Base-by-base conservation (phyloP, 257 asterid species). In the Gynochthodes officinalis region DNA sequence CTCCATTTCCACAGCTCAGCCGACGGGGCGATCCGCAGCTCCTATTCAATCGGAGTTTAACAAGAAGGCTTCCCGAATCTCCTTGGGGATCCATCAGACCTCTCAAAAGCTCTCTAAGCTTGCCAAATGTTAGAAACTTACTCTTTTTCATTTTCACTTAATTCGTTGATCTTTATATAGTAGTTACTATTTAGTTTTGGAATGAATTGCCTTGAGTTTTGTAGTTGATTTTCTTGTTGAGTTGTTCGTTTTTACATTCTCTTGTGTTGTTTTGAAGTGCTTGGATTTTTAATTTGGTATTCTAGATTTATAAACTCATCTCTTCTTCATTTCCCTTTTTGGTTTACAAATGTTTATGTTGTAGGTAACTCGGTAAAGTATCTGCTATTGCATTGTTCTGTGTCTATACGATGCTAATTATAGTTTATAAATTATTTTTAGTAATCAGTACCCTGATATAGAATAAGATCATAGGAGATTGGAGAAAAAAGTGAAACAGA, bases 11-110 rank as follows among this genome's bases (percentile, higher is more conserved):
- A 15, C 63, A 49, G 50, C 67, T 21, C 80, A 64, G 76, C 67
- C 61, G 14, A 5, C 79, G 37, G n/a, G 62, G 61, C 75, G 80
- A 70, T 62, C 85, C 44, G 70, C 61, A 1, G 50, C 79, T 71
- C 82, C 88, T 66, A 85, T 81, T 85, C 89, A 92, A 75, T 89
- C 96, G 67, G 96, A 88, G 44, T 92, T 92, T 75, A 86, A 83
- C 82, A 88, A 82, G 83, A 89, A 75, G 67, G 93, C 97, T 59
- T 86, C 96, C 40, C 71, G 83, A 79, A 82, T 92, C 42, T 89
- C 93, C 28, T 85, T 87, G 68, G 89, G 86, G 43, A 84, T 89
- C 78, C 96, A 89, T 80, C 93, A 88, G 78, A 85, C 96, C 16
- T 82, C 86, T 64, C 93, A 89, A 79, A 92, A 89, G 76, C 89